phyloP scores from a whole-genome alignment of 2,329 filamentous ascomycete species.

The Bertia moriformis region DNA sequence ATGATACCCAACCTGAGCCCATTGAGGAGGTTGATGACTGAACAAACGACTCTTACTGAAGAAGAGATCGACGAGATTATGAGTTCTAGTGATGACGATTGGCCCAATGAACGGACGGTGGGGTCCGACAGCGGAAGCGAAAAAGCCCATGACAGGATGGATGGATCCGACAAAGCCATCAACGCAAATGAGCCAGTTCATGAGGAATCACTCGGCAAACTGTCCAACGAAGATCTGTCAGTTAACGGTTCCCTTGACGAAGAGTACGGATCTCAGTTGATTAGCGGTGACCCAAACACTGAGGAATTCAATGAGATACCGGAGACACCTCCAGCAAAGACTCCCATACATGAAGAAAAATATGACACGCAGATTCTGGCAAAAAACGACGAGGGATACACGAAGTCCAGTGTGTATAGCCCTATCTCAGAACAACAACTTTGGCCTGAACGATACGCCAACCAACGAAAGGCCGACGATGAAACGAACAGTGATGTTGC shows the following conservation, averaged over 20 bases:
- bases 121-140: not conserved
- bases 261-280: not conserved
- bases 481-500: no score
- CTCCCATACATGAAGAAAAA: no score
- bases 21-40: not conserved
- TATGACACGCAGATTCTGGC: no score
- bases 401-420: no score
- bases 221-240: not conserved
- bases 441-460: no score
- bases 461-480: no score
- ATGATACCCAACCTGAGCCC: not conserved
- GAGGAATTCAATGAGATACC: not conserved
- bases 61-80: not conserved
- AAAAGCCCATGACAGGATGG: no score
- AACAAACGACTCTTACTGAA: not conserved
- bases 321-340: no score
- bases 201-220: not conserved
- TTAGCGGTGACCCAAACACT: not conserved
- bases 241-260: not conserved
- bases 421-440: no score
- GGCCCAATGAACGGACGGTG: not conserved
- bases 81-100: no score
- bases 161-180: no score
- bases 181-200: not conserved
- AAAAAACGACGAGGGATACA: no score